Percentiles rank a stretch among this genome's conserved stretches.
Conservation (phyloP, 2,329 filamentous ascomycete species). For the Leptodontidium sp. region DNA sequence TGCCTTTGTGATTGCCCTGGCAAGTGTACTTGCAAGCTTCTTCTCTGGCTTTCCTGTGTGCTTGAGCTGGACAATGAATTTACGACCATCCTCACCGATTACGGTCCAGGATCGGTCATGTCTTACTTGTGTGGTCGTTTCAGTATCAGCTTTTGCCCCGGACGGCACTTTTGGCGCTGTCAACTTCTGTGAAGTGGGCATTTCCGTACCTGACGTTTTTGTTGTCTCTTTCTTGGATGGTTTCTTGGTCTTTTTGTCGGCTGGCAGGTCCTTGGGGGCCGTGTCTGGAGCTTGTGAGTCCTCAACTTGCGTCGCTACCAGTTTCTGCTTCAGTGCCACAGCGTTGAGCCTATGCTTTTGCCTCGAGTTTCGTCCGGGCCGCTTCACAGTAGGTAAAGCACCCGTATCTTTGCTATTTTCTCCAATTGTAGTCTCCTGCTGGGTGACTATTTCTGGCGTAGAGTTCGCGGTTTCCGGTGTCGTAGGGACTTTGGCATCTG, state of each 20-base stretch:
- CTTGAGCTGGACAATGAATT: background rate
- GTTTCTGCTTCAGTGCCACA: background rate
- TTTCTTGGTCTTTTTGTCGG: too few species aligned
- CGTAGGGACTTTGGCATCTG: too few species aligned
- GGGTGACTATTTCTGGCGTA: background rate
- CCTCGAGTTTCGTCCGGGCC: background rate
- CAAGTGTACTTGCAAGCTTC: too few species aligned
- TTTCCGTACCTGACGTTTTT: background rate
- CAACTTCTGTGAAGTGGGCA: background rate
- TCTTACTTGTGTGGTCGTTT: background rate
- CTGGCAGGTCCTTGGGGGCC: background rate
- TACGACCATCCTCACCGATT: conserved; percentile 1
- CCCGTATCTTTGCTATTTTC: background rate
- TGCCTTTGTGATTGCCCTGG: too few species aligned
- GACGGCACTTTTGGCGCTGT: background rate
- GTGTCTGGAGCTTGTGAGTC: background rate
- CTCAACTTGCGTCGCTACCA: background rate
- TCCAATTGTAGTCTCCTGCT: background rate
- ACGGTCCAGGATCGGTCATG: background rate
- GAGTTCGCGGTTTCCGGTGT: too few species aligned
- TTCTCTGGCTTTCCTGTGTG: too few species aligned
- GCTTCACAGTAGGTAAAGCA: background rate
- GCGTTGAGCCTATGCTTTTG: too few species aligned
- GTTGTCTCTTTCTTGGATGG: background rate
- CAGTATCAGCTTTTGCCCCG: background rate